A percentile compares a stretch with the other conserved stretches of the same genome.
Evolutionary conservation across 305 asterid species (phyloP).

Genomic region (Fraxinus ornus): DNA sequence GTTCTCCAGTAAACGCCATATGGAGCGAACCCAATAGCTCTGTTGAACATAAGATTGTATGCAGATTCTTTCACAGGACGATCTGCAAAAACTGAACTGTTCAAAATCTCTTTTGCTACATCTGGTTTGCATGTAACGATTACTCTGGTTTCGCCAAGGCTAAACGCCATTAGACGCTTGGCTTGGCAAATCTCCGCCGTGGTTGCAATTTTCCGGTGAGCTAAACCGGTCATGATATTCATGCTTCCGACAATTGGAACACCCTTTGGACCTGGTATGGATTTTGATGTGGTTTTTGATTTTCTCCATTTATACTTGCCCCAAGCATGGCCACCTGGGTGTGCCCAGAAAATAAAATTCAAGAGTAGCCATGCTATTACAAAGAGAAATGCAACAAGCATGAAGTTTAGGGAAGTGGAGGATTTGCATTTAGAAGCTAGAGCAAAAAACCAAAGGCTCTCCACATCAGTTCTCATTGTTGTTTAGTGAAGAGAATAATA

Average conservation of each 20-base stretch:
- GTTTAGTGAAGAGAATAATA: neutral
- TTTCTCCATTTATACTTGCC: slow-evolving; percentile 43
- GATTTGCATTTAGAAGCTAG: slow-evolving; percentile 54
- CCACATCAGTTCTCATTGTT: slow-evolving; percentile 41
- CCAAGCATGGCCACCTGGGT: slow-evolving; percentile 91
- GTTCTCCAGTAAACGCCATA: slow-evolving; percentile 80
- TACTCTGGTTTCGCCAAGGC: slow-evolving; percentile 69
- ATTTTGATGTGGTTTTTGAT: neutral
- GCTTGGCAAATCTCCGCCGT: slow-evolving; percentile 46
- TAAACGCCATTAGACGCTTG: slow-evolving; percentile 72
- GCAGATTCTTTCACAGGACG: slow-evolving; percentile 80
- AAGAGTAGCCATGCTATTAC: slow-evolving; percentile 36
- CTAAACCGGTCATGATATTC: slow-evolving; percentile 63
- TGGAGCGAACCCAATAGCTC: slow-evolving; percentile 88
- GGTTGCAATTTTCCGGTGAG: slow-evolving; percentile 70
- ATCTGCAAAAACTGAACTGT: slow-evolving; percentile 58
- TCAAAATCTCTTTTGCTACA: slow-evolving; percentile 58
- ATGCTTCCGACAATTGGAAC: slow-evolving; percentile 67
- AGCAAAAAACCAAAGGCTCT: slow-evolving; percentile 58
- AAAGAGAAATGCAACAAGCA: slow-evolving; percentile 29
- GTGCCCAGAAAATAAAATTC: slow-evolving; percentile 62
- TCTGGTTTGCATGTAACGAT: slow-evolving; percentile 59
- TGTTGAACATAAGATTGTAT: slow-evolving; percentile 65
- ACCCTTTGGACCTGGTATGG: slow-evolving; percentile 77
- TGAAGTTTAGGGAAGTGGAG: slow-evolving; percentile 30